phyloP scores from a whole-genome alignment of 306 rosid species.

The Alnus glutinosa region DNA sequence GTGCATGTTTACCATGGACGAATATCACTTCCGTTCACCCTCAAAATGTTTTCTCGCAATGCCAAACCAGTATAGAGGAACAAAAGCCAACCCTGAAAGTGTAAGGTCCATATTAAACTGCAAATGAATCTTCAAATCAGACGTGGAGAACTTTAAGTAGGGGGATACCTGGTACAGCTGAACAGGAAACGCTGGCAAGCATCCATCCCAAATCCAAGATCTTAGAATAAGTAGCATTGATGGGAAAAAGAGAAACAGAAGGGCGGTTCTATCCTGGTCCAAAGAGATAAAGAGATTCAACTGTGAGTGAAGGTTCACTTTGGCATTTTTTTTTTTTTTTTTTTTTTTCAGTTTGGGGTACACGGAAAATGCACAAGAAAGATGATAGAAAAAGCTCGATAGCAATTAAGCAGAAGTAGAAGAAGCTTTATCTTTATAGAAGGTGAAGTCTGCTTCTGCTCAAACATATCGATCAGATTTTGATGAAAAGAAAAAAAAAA shows the following conservation, averaged over 20 bases:
- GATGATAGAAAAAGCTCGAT: neutral
- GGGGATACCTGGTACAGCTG: slow-evolving; percentile 84
- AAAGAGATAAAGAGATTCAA: slow-evolving; percentile 23
- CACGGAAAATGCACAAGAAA: slow-evolving; percentile 10
- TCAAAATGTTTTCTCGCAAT: slow-evolving; percentile 89
- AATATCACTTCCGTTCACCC: slow-evolving; percentile 95
- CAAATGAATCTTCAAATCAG: slow-evolving; percentile 18
- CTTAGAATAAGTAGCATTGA: slow-evolving; percentile 68
- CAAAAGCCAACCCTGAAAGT: slow-evolving; percentile 87
- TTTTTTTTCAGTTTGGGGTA: neutral
- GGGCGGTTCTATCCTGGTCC: slow-evolving; percentile 94
- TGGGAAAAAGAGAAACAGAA: slow-evolving; percentile 89
- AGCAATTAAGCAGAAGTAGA: neutral
- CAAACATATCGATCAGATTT: neutral
- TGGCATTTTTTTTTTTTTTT: neutral
- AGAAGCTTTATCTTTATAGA: neutral
- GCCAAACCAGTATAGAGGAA: slow-evolving; percentile 95
- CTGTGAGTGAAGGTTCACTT: slow-evolving; percentile 10
- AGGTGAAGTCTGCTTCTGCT: neutral
- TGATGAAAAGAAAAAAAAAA: neutral
- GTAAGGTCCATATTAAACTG: slow-evolving; percentile 26
- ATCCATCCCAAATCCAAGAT: slow-evolving; percentile 94
- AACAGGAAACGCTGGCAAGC: slow-evolving; percentile 93
- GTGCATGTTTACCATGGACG: slow-evolving; percentile 74
- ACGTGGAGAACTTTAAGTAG: neutral